Evolutionary conservation across 148 eudicot genomes (phyloP).

Genomic region (Dysphania ambrosioides): DNA sequence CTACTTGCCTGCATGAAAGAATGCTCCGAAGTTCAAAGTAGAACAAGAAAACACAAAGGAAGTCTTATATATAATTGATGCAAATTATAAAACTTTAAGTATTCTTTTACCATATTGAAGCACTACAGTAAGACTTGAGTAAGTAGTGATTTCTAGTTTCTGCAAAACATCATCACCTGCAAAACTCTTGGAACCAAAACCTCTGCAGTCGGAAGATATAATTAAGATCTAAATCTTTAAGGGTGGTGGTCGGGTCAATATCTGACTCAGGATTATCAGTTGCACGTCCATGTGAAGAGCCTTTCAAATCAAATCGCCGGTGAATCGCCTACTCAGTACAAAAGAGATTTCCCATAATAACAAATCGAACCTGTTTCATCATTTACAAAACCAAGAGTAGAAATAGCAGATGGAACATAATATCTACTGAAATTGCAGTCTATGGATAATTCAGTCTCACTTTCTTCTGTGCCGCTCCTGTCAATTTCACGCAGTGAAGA

Average conservation of each 20-base stretch:
- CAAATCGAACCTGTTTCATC: conserved; percentile 71
- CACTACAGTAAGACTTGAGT: background rate
- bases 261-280: conserved; percentile 75
- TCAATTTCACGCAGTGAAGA: conserved; percentile 70
- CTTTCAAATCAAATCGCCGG: conserved; percentile 85
- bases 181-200: conserved; percentile 77
- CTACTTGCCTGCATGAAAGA: conserved; percentile 61
- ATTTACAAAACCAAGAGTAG: conserved; percentile 13
- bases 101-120: background rate
- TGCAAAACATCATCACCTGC: conserved; percentile 43
- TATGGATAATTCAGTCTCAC: conserved; percentile 26
- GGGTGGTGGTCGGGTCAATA: conserved; percentile 78
- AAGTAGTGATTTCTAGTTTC: background rate
- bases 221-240: conserved; percentile 83
- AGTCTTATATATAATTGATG: background rate
- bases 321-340: conserved; percentile 69
- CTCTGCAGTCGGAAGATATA: conserved; percentile 70
- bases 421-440: background rate
- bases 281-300: conserved; percentile 85
- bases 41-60: background rate
- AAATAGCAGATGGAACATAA: background rate
- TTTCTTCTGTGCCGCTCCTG: conserved; percentile 69
- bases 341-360: conserved; percentile 91
- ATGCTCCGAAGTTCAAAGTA: background rate
- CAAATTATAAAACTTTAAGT: background rate